phyloP scores from a whole-genome alignment of 108 stramenopile species.

The Halocafeteria seosinensis region DNA sequence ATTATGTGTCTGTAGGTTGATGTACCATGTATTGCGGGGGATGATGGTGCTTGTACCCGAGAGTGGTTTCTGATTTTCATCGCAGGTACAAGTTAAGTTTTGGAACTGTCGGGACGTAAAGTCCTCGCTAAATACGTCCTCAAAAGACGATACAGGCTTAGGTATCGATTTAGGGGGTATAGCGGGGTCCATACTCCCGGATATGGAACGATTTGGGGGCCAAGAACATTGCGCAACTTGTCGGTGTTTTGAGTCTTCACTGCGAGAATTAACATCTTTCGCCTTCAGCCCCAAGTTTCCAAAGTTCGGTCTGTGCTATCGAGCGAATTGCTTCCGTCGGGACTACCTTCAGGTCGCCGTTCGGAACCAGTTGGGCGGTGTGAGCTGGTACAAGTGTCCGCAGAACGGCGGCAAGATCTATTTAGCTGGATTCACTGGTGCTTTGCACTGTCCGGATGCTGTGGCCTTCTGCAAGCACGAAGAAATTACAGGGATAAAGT shows the following conservation, averaged over 20 bases:
- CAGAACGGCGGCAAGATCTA: not conserved
- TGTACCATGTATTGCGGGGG: too few relatives aligned
- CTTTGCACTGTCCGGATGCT: not conserved
- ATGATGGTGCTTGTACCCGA: too few relatives aligned
- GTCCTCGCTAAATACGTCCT: too few relatives aligned
- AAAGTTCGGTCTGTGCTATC: not conserved
- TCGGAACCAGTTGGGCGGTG: not conserved
- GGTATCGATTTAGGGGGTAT: too few relatives aligned
- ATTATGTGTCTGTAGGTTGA: too few relatives aligned
- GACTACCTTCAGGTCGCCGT: conserved; percentile 5
- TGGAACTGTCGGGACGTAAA: too few relatives aligned
- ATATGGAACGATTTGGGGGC: not conserved
- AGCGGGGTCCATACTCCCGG: not conserved
- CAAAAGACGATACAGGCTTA: too few relatives aligned
- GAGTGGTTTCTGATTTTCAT: too few relatives aligned
- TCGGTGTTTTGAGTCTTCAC: not conserved
- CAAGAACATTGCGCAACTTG: not conserved
- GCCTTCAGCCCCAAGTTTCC: not conserved
- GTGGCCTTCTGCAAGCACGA: not conserved
- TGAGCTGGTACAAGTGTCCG: not conserved
- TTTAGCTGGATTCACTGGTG: not conserved
- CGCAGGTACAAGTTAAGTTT: too few relatives aligned
- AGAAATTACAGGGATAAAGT: not conserved
- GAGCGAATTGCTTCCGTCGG: not conserved
- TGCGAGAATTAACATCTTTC: not conserved